Conservation (phyloP, 1,139 yeast species). For the Taiozyma sp. region DNA sequence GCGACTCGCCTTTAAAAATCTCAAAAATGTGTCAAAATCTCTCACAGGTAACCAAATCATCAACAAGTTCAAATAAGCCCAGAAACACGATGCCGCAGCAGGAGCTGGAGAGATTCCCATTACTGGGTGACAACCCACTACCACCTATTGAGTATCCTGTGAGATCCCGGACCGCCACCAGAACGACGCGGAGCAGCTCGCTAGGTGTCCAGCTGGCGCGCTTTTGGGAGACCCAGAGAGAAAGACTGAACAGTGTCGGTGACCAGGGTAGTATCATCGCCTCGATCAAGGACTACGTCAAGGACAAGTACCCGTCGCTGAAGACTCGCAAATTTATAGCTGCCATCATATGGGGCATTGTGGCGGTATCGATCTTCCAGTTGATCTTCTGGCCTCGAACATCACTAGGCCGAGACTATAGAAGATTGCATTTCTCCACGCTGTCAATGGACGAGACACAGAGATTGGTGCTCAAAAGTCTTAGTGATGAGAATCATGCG, state of each 20-base stretch:
- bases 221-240: background rate
- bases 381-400: slow-evolving; percentile 84
- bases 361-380: slow-evolving; percentile 19
- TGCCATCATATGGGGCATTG: slow-evolving; percentile 19
- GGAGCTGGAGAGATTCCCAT: background rate
- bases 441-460: slow-evolving; percentile 63
- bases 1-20: background rate
- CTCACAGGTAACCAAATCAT: background rate
- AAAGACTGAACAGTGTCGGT: slow-evolving; percentile 1
- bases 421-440: slow-evolving; percentile 65
- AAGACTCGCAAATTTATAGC: slow-evolving; percentile 18
- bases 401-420: slow-evolving; percentile 76
- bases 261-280: slow-evolving; percentile 12
- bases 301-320: slow-evolving; percentile 15
- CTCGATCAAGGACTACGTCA: slow-evolving; percentile 16
- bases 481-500: slow-evolving; percentile 30
- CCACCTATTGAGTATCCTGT: background rate
- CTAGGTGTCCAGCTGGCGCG: background rate
- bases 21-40: background rate
- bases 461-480: slow-evolving; percentile 38
- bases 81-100: background rate
- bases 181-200: slow-evolving; percentile 1
- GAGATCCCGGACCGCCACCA: background rate
- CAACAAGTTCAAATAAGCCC: background rate
- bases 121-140: background rate